phyloP scores from a whole-genome alignment of 768 basidiomycete genomes.

The Boletus eberwhitei region DNA sequence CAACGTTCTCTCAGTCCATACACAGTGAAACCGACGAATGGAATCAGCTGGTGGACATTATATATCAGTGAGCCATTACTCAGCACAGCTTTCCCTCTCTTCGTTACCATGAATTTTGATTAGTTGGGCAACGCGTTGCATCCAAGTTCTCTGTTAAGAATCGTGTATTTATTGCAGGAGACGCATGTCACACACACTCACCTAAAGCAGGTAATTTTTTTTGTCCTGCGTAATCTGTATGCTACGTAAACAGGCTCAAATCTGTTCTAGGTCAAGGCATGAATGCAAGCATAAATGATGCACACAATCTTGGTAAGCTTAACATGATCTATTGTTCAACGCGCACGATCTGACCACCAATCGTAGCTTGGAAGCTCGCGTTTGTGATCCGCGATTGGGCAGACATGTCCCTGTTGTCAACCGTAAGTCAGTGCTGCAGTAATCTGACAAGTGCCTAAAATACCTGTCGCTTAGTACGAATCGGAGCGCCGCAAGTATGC shows the following conservation, averaged over 20 bases:
- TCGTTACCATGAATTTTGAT: not conserved
- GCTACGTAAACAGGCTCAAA: slow-evolving; percentile 5
- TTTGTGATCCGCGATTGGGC: slow-evolving; percentile 49
- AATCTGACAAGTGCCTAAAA: not conserved
- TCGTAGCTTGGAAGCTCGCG: slow-evolving; percentile 50
- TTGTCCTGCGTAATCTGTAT: not conserved
- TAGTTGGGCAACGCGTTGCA: slow-evolving; percentile 57
- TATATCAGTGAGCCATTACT: slow-evolving; percentile 40
- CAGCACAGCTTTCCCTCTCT: not conserved
- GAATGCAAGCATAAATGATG: slow-evolving; percentile 54
- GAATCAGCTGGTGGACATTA: slow-evolving; percentile 48
- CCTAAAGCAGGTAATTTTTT: slow-evolving; percentile 42
- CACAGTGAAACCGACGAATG: slow-evolving; percentile 27
- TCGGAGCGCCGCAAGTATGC: slow-evolving; percentile 52
- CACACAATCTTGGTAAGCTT: slow-evolving; percentile 45
- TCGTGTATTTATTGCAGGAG: slow-evolving; percentile 56
- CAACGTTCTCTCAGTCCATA: slow-evolving; percentile 41
- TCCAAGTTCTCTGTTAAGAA: slow-evolving; percentile 45
- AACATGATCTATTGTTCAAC: not conserved
- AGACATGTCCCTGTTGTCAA: slow-evolving; percentile 42
- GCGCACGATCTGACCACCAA: not conserved
- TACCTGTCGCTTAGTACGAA: slow-evolving; percentile 39
- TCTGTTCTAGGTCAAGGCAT: slow-evolving; percentile 45
- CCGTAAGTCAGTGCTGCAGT: slow-evolving; percentile 30
- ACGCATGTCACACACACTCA: slow-evolving; percentile 48